These are phyloP conservation scores for Gentiana macrophylla DNA, from an alignment of 257 asterid species.

Conservation along the genomic window DNA sequence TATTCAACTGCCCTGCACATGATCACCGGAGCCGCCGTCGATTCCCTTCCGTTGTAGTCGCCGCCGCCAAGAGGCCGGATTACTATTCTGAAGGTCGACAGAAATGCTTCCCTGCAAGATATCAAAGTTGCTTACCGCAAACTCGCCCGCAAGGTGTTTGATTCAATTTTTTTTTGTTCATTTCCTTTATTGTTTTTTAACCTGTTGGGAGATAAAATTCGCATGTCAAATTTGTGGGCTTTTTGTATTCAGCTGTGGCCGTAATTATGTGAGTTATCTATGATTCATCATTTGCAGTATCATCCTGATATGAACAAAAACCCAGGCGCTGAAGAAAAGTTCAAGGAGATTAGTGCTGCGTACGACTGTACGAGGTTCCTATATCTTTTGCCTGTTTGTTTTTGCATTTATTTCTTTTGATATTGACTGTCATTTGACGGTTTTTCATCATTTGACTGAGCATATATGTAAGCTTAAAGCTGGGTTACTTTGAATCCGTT, in stretches of 20 bases:
- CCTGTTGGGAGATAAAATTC: neutral
- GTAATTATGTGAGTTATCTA: neutral
- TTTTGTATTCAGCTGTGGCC: too few relatives aligned
- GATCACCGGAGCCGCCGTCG: conserved; percentile 31
- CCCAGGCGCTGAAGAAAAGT: conserved; percentile 85
- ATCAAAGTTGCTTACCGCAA: conserved; percentile 83
- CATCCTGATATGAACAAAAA: conserved; percentile 92
- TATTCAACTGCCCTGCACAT: conserved; percentile 3
- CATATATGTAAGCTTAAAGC: neutral
- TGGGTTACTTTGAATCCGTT: neutral
- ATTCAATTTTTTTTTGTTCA: neutral
- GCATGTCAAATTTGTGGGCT: neutral
- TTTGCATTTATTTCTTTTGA: neutral
- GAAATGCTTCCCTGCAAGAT: conserved; percentile 72
- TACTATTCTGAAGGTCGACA: conserved; percentile 68
- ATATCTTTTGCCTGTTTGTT: neutral
- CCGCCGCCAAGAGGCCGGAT: conserved; percentile 37
- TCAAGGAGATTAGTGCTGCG: conserved; percentile 91
- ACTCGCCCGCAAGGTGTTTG: conserved; percentile 83
- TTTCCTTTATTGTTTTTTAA: neutral
- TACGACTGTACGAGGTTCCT: conserved; percentile 86
- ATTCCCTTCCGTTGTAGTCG: conserved; percentile 27
- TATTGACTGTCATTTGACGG: neutral
- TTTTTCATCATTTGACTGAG: neutral
- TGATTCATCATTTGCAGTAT: conserved; percentile 39